These are phyloP conservation scores for Hypoxylon sp. DNA, from an alignment of 2,329 filamentous ascomycete species.

Conservation along the genomic window DNA sequence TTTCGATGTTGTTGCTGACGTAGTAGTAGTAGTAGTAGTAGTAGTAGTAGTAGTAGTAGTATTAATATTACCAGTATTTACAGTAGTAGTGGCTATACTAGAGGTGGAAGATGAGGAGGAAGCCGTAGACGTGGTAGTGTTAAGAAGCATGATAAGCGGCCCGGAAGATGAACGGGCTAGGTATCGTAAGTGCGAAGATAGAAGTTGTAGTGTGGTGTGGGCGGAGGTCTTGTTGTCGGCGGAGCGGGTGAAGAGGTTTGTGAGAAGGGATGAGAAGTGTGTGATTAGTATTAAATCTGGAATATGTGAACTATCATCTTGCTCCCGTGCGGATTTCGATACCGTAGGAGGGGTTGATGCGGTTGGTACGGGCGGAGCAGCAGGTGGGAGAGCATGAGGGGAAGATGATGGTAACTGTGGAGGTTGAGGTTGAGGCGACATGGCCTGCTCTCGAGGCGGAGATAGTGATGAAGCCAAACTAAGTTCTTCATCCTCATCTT, in stretches of 20 bases:
- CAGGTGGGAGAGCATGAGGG: constrained; percentile 10
- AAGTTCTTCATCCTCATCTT: constrained; percentile 57
- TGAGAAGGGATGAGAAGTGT: constrained; percentile 67
- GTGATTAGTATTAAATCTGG: constrained; percentile 69
- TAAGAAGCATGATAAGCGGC: constrained; percentile 69
- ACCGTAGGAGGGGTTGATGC: neutral
- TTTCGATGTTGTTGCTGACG: constrained; percentile 13
- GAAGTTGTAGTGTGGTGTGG: constrained; percentile 64
- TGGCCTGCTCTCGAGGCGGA: neutral
- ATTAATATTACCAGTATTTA: neutral
- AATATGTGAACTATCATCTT: constrained; percentile 27
- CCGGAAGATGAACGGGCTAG: constrained; percentile 57
- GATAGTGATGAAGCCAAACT: constrained; percentile 40
- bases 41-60: neutral
- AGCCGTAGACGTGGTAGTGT: constrained; percentile 60
- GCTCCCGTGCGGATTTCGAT: constrained; percentile 1
- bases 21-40: neutral
- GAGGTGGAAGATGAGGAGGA: constrained; percentile 12
- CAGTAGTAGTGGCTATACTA: constrained; percentile 12
- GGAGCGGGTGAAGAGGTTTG: constrained; percentile 66
- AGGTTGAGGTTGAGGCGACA: constrained; percentile 5
- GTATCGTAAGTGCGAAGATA: constrained; percentile 63
- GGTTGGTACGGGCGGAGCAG: constrained; percentile 15
- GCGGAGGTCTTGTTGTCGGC: constrained; percentile 62
- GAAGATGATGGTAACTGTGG: constrained; percentile 1